Evolutionary conservation across 2,329 filamentous ascomycete species (phyloP), one percentile per base, ranked within the genome.

Genomic region (Nemania sp.): DNA sequence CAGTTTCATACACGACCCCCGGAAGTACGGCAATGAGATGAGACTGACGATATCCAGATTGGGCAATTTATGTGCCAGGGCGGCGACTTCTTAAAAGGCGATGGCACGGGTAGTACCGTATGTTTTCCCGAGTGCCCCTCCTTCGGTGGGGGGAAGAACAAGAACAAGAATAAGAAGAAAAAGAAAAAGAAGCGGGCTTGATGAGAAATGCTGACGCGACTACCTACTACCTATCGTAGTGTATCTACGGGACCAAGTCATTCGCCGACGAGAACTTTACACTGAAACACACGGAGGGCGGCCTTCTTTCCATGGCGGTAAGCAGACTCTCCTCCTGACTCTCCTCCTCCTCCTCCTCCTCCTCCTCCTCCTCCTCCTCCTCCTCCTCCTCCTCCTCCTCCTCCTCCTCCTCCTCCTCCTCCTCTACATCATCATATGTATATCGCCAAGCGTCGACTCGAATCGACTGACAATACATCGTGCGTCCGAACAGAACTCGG

Each of bases 11-110:
- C 9, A 43, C 17, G 45, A 35, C 10, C 20, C 20, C 29, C 12
- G 12, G 13, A n/a, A n/a, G n/a, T 15, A 46, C 17, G n/a, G 17
- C 17, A n/a, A n/a, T n/a, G n/a, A n/a, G n/a, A 34, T 39, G 29
- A 47, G 18, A 29, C 37, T 46, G 43, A 42, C 32, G 11, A 9
- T 13, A 15, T 52, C 20, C n/a, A 96, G 91, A 97, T 97, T 75
- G 91, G 90, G 78, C 90, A 91, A 71, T 97, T 98, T 79, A 98
- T 98, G 94, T 90, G 95, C 71, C 95, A 99, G 76, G 94, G 94
- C 47, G 95, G 95, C 55, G 95, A 99, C 76, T 98, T 98, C 75
- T 80, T 97, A 64, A 92, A 97, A 71, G 91, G 92, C 54, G 91
- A 98, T 75, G 95, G 95, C 53, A 96, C 91, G 0, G 95, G 95